These are phyloP conservation scores for Cyclotella choctawhatcheeana DNA, from an alignment of 108 stramenopile species.

Conservation along the genomic window DNA sequence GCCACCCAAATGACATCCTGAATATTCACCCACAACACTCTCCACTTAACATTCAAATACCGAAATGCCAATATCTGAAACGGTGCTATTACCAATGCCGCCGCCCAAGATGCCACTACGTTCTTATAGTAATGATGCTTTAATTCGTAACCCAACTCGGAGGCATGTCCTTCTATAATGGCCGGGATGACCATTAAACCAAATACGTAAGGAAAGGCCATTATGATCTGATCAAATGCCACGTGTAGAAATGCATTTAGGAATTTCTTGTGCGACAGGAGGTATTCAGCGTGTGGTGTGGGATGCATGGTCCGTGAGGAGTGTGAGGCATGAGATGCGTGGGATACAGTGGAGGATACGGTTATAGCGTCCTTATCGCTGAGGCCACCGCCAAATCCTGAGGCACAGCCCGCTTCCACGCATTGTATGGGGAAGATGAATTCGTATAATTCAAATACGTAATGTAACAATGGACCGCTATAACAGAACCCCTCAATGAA, in stretches of 20 bases:
- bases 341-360: too few species aligned
- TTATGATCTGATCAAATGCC: constrained; percentile 48
- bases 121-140: constrained; percentile 34
- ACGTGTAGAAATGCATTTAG: constrained; percentile 36
- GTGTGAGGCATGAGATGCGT: too few species aligned
- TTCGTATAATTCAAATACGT: constrained; percentile 45
- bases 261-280: constrained; percentile 22
- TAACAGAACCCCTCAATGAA: constrained; percentile 36
- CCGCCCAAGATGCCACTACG: constrained; percentile 41
- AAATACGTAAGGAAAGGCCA: constrained; percentile 40
- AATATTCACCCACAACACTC: constrained; percentile 50
- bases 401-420: too few species aligned
- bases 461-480: constrained; percentile 49
- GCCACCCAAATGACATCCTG: constrained; percentile 51
- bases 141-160: constrained; percentile 37
- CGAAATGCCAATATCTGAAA: constrained; percentile 52
- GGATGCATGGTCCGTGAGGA: too few species aligned
- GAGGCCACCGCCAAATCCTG: too few species aligned
- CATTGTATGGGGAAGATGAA: constrained; percentile 35
- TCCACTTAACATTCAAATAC: constrained; percentile 41
- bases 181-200: constrained; percentile 43
- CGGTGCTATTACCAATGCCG: constrained; percentile 36
- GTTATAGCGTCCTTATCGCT: neutral
- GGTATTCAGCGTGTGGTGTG: neutral
- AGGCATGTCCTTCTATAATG: constrained; percentile 30